These are phyloP conservation scores for Leccinum obscurum DNA, from an alignment of 768 basidiomycete species.

Conservation along the genomic window DNA sequence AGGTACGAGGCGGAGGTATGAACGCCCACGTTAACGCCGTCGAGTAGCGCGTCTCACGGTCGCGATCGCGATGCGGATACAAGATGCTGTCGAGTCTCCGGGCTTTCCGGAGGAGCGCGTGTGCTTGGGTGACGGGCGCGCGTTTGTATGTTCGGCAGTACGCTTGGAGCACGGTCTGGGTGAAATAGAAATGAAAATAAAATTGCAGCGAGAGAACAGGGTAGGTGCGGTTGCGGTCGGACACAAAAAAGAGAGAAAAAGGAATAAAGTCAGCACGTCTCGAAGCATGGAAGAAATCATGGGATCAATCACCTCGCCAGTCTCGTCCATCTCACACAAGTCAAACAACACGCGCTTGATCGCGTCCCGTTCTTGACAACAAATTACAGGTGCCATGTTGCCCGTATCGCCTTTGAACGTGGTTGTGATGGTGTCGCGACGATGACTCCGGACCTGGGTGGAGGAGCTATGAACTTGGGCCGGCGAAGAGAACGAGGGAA, in stretches of 20 bases:
- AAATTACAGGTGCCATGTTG: conserved; percentile 73
- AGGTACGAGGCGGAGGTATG: background rate
- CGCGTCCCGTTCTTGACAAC: conserved; percentile 75
- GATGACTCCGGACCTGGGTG: conserved; percentile 71
- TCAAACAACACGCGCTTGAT: conserved; percentile 71
- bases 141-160: conserved; percentile 87
- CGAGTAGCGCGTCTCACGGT: background rate
- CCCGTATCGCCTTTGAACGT: conserved; percentile 80
- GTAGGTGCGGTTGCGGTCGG: background rate
- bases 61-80: conserved; percentile 37
- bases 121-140: conserved; percentile 66
- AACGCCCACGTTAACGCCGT: background rate
- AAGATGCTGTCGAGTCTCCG: conserved; percentile 76
- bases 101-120: conserved; percentile 88
- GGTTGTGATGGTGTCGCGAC: conserved; percentile 63
- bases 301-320: conserved; percentile 63
- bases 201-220: background rate
- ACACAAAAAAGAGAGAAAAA: background rate
- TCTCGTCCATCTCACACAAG: conserved; percentile 82
- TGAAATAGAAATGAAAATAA: background rate
- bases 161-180: conserved; percentile 85
- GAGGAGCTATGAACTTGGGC: background rate
- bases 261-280: conserved; percentile 11
- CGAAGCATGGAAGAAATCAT: background rate
- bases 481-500: background rate